Evolutionary conservation across 129 eudicot genomes (phyloP).

Genomic region (Saposhnikovia divaricata): DNA sequence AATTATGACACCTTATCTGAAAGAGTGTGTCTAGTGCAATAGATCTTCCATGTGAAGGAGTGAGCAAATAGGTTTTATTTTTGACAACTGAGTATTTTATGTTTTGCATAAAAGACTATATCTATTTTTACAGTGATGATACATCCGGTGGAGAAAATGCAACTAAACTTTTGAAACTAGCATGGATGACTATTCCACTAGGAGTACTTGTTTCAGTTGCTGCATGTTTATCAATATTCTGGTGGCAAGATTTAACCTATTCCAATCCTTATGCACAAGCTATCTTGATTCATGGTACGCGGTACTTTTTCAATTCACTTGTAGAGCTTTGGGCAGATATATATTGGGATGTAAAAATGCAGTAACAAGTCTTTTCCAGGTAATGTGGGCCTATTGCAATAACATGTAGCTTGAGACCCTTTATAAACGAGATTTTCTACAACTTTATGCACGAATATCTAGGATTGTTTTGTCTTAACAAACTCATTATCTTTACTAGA

Average conservation of each 20-base stretch:
- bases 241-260: constrained; percentile 72
- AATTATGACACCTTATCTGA: neutral
- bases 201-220: constrained; percentile 55
- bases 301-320: neutral
- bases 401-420: neutral
- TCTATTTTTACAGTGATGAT: constrained; percentile 41
- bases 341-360: neutral
- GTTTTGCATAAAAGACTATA: neutral
- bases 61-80: neutral
- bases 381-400: neutral
- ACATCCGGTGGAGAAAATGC: constrained; percentile 45
- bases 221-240: constrained; percentile 62
- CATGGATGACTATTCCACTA: constrained; percentile 83
- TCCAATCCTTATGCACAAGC: constrained; percentile 82
- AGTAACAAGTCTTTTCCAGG: neutral
- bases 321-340: neutral
- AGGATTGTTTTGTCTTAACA: neutral
- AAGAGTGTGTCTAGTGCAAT: neutral
- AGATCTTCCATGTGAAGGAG: neutral
- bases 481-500: neutral
- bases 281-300: constrained; percentile 72
- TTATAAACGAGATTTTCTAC: neutral
- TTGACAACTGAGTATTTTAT: neutral
- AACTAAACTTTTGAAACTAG: constrained; percentile 66
- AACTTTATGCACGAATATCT: neutral